phyloP scores from a whole-genome alignment of 805 yeast genomes.

The Metschnikowia proteae region DNA sequence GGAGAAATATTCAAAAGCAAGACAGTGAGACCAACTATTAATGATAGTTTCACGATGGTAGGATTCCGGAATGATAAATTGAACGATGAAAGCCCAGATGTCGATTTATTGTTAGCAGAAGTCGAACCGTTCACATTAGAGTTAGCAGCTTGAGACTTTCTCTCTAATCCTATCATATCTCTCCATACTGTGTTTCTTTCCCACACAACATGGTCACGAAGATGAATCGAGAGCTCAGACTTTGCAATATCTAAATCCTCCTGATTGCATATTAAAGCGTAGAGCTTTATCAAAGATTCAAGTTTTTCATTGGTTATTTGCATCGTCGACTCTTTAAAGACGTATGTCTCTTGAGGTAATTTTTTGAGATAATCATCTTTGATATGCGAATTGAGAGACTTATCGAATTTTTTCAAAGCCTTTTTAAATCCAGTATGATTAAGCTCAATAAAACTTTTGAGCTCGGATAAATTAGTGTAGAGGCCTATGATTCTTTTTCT shows the following conservation, averaged over 20 bases:
- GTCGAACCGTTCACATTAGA: constrained; percentile 7
- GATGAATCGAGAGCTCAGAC: constrained; percentile 53
- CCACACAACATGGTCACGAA: constrained; percentile 54
- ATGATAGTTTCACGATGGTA: constrained; percentile 41
- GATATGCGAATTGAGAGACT: constrained; percentile 42
- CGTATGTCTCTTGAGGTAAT: constrained; percentile 41
- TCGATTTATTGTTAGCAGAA: constrained; percentile 7
- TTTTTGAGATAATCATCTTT: constrained; percentile 43
- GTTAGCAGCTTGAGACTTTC: constrained; percentile 75
- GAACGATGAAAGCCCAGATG: constrained; percentile 13
- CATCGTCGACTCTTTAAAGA: constrained; percentile 35
- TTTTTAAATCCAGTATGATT: constrained; percentile 52
- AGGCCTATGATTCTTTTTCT: constrained; percentile 44
- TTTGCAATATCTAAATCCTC: constrained; percentile 43
- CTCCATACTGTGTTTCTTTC: constrained; percentile 56
- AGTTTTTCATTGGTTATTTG: constrained; percentile 30
- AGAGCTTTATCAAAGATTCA: constrained; percentile 29
- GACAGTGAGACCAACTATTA: constrained; percentile 51
- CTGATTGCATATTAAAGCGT: constrained; percentile 33
- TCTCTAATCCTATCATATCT: constrained; percentile 60
- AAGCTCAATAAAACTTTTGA: constrained; percentile 49
- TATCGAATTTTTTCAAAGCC: constrained; percentile 52
- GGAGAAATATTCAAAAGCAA: constrained; percentile 53
- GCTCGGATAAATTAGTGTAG: constrained; percentile 45
- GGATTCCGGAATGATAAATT: constrained; percentile 18